Base-by-base conservation (phyloP, 208 protist genomes). In the Leishmania tarentolae region DNA sequence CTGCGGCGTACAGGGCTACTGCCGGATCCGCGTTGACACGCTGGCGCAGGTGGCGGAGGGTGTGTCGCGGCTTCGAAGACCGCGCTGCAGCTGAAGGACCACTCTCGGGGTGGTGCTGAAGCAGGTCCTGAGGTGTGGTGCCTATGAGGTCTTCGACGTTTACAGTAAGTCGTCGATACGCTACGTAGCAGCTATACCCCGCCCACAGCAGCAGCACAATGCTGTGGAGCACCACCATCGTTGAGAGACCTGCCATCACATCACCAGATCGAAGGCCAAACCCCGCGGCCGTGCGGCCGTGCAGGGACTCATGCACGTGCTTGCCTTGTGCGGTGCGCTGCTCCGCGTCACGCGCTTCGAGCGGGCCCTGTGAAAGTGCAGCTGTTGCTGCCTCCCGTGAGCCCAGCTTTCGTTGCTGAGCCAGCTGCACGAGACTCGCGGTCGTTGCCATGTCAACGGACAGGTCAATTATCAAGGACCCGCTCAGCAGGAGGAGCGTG, bases 391-490 rank as follows among this genome's bases (percentile, higher is more conserved):
- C 21, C 44, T 8, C 44, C 68, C 3, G 7, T 52, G 52, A 42
- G 17, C 17, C 42, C 31, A 53, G 72, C 50, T 42, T 65, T 47
- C 78, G 78, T 65, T 72, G 63, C 73, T 68, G 77, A 0, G 50
- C 75, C 2, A 79, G 31, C 40, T 77, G 37, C 2, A 57, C 4
- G 47, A 80, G 59, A 15, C 69, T 35, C 57, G 57, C 35, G n/a
- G 83, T 70, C 7, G 79, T 42, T 7, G 65, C 46, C 9, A 63
- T 13, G 42, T 79, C 78, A 24, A 86, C 63, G 4, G 50, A 65
- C 44, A 84, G 11, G 28, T 89, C 83, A 21, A 89, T 80, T 17
- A 94, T 76, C 17, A 88, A 73, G n/a, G 89, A 85, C 50, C 89
- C 90, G 46, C 78, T 83, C 50, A 84, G 46, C 19, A 94, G 53